Evolutionary conservation across 805 yeast genomes (phyloP).

Genomic region (Candida krabiensis): DNA sequence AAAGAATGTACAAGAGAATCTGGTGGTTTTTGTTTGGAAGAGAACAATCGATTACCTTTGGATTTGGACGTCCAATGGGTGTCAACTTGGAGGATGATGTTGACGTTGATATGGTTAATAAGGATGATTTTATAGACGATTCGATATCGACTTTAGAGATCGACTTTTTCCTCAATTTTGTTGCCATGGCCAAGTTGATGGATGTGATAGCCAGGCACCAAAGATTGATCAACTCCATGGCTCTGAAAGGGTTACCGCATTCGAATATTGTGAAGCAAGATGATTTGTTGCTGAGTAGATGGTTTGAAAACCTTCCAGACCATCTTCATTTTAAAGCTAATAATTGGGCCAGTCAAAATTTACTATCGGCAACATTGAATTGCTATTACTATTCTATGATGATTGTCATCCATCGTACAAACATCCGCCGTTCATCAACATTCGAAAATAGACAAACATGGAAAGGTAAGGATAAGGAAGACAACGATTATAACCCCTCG

Average conservation of each 20-base stretch:
- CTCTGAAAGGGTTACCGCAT: background rate
- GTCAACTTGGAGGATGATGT: slow-evolving; percentile 50
- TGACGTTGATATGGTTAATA: slow-evolving; percentile 67
- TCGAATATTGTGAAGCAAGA: slow-evolving; percentile 43
- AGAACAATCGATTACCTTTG: slow-evolving; percentile 61
- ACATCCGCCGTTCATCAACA: slow-evolving; percentile 40
- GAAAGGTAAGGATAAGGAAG: slow-evolving; percentile 18
- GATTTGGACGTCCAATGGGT: slow-evolving; percentile 66
- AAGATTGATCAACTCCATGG: background rate
- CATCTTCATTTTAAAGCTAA: slow-evolving; percentile 58
- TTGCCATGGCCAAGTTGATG: slow-evolving; percentile 13
- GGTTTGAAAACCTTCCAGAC: slow-evolving; percentile 66
- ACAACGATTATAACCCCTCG: slow-evolving; percentile 51
- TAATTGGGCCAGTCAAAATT: slow-evolving; percentile 30
- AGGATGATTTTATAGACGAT: slow-evolving; percentile 62
- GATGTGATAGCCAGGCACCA: background rate
- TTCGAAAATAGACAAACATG: background rate
- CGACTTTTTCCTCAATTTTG: slow-evolving; percentile 23
- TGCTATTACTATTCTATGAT: slow-evolving; percentile 67
- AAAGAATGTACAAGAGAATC: slow-evolving; percentile 55
- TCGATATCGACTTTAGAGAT: slow-evolving; percentile 51
- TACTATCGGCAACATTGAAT: slow-evolving; percentile 56
- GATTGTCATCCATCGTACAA: slow-evolving; percentile 63
- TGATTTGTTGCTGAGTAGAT: slow-evolving; percentile 70
- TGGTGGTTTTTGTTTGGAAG: slow-evolving; percentile 74